Percentiles rank a stretch among this genome's conserved stretches.
Evolutionary conservation across 495 filamentous ascomycete genomes (phyloP).

Genomic region (Tuber aestivum): DNA sequence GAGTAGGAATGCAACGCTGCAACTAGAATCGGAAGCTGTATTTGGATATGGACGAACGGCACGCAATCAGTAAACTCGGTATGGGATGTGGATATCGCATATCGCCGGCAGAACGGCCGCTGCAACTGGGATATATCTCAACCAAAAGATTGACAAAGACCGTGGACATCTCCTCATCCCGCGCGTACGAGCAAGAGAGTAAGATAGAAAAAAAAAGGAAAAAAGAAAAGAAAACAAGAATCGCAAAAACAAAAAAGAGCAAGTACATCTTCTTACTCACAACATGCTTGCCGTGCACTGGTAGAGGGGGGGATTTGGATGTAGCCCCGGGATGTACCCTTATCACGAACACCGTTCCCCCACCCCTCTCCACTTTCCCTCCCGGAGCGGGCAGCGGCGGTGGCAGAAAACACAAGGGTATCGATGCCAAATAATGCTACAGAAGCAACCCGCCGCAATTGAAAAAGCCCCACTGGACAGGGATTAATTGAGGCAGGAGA

Average conservation of each 20-base stretch:
- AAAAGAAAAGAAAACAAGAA: slow-evolving; percentile 19
- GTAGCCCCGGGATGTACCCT: slow-evolving; percentile 19
- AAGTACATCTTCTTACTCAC: slow-evolving; percentile 29
- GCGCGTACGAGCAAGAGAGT: slow-evolving; percentile 9
- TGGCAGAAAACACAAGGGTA: not conserved
- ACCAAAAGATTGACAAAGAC: slow-evolving; percentile 33
- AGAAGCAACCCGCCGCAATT: slow-evolving; percentile 33
- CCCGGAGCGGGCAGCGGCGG: not conserved
- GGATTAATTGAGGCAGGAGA: slow-evolving; percentile 26
- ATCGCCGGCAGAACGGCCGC: slow-evolving; percentile 19
- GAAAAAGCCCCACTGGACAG: slow-evolving; percentile 26
- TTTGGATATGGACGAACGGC: slow-evolving; percentile 23
- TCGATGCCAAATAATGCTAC: slow-evolving; percentile 25
- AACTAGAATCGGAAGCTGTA: slow-evolving; percentile 21
- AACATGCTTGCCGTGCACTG: slow-evolving; percentile 2
- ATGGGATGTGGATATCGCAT: slow-evolving; percentile 27
- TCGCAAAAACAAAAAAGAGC: slow-evolving; percentile 19
- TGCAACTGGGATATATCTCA: slow-evolving; percentile 38
- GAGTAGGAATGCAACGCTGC: slow-evolving; percentile 18
- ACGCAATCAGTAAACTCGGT: slow-evolving; percentile 31
- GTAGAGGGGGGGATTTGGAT: slow-evolving; percentile 9
- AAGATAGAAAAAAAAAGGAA: slow-evolving; percentile 7
- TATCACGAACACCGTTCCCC: slow-evolving; percentile 18
- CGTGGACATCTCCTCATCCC: not conserved
- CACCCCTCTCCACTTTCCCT: slow-evolving; percentile 7